Percentiles rank a stretch among this genome's conserved stretches.
Conservation (phyloP, 2,329 filamentous ascomycete genomes). For the Venturia aucupariae region DNA sequence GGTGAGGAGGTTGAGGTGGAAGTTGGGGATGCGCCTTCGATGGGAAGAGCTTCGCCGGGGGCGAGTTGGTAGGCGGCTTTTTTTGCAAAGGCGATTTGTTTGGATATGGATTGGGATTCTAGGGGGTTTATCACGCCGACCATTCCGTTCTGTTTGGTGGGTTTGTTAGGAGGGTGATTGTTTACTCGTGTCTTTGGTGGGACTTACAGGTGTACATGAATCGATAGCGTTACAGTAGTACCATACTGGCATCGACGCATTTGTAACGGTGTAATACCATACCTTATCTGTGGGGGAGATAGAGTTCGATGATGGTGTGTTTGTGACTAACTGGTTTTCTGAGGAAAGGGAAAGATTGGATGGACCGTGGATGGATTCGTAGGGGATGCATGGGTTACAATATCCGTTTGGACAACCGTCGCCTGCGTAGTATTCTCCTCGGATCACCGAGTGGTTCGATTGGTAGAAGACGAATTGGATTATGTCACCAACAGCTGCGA, state of each 20-base stretch:
- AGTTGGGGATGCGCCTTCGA: conserved; percentile 24
- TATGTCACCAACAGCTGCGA: conserved; percentile 23
- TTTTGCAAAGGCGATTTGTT: conserved; percentile 18
- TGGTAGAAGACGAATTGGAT: conserved; percentile 26
- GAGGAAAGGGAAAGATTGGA: conserved; percentile 12
- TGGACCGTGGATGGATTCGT: conserved; percentile 13
- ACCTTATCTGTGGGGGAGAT: neutral
- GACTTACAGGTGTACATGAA: conserved; percentile 45
- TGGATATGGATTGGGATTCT: conserved; percentile 7
- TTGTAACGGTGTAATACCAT: conserved; percentile 28
- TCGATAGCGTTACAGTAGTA: conserved; percentile 45
- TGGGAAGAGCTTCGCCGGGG: conserved; percentile 32
- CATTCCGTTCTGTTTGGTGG: conserved; percentile 47
- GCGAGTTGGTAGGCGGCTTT: conserved; percentile 22
- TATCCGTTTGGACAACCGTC: conserved; percentile 3
- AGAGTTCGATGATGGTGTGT: neutral
- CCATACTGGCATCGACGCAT: conserved; percentile 26
- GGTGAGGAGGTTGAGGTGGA: neutral
- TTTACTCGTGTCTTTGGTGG: neutral
- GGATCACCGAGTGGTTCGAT: conserved; percentile 27
- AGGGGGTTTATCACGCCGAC: conserved; percentile 63
- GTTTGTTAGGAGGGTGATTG: neutral
- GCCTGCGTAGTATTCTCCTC: conserved; percentile 19
- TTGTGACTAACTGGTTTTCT: conserved; percentile 9
- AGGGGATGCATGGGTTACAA: conserved; percentile 25